phyloP scores from a whole-genome alignment of 2,329 filamentous ascomycete species.

The Arthrobotrys pseudoclavata region DNA sequence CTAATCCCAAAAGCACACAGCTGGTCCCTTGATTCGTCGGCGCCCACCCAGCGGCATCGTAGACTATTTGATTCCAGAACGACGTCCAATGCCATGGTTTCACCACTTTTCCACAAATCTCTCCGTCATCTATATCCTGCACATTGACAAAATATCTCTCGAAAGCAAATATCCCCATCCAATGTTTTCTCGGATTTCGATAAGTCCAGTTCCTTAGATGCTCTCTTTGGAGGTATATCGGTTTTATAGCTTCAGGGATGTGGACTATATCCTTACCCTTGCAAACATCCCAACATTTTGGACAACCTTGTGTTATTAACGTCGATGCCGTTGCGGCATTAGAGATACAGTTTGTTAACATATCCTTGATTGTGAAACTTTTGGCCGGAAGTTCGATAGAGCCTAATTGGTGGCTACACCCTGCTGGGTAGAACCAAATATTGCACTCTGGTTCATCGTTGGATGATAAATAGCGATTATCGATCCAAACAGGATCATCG shows the following conservation, averaged over 20 bases:
- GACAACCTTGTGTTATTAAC: slow-evolving; percentile 5
- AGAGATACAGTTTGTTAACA: slow-evolving; percentile 18
- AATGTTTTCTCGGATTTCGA: slow-evolving; percentile 5
- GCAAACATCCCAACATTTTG: slow-evolving; percentile 2
- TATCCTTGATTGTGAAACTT: slow-evolving; percentile 13
- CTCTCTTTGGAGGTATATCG: slow-evolving; percentile 9
- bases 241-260: slow-evolving; percentile 1
- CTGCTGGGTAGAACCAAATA: slow-evolving; percentile 20
- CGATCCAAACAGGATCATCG: slow-evolving; percentile 36
- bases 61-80: slow-evolving; percentile 33
- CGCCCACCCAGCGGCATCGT: background rate
- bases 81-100: slow-evolving; percentile 37
- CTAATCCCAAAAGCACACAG: slow-evolving; percentile 23
- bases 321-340: background rate
- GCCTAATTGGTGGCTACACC: slow-evolving; percentile 11
- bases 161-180: slow-evolving; percentile 8
- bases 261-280: background rate
- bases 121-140: slow-evolving; percentile 8
- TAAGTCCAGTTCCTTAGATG: slow-evolving; percentile 12
- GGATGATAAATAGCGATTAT: background rate
- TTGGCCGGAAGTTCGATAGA: background rate
- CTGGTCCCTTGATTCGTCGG: slow-evolving; percentile 2
- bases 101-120: slow-evolving; percentile 22
- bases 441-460: slow-evolving; percentile 7
- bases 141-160: slow-evolving; percentile 39